Evolutionary conservation across 2,329 filamentous ascomycete species (phyloP), one percentile per base, ranked within the genome.

Genomic region (Escovopsis sp.): DNA sequence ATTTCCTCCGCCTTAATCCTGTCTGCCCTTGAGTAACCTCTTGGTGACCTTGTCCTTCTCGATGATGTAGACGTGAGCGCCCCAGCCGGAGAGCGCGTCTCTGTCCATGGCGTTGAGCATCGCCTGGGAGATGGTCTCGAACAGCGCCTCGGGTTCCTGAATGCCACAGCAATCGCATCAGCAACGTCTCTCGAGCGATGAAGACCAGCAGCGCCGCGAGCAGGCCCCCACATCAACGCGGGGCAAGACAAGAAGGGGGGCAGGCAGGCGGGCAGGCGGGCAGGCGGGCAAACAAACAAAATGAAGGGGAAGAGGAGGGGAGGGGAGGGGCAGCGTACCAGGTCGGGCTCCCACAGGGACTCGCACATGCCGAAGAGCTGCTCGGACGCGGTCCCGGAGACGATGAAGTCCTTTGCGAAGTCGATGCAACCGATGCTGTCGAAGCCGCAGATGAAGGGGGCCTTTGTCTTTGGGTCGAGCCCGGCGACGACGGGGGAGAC

Each of bases 11-110:
- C 34, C 15, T 43, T 46, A 46, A 36, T 46, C 44, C 39, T 46
- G 44, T 46, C 44, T 43, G 40, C 44, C 44, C 44, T 96, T 96
- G 64, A 98, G 72, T 79, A 98, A 78, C 63, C 91, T 77, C 82
- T 96, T 95, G 58, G 91, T 96, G 49, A 98, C 85, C 83, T 96
- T 96, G 70, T 94, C 88, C 77, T 98, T 98, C 73, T 96, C 91
- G 64, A 98, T 94, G 59, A 98, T 94, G 70, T 96, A 98, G 54
- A 98, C 91, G 60, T 98, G 87, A 34, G 91, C 91, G 61, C 91
- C 91, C 91, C 91, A 96, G 51, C 91, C 91, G 33, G 89, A 95
- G 49, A 98, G 73, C 42, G 91, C 91, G 66, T 98, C 91, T 68
- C 91, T 77, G 66, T 98, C 91, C 45, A 96, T 85, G 46, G 91